These are phyloP conservation scores for Calonectria leucothoes DNA, from an alignment of 2,329 filamentous ascomycete genomes.

Conservation along the genomic window DNA sequence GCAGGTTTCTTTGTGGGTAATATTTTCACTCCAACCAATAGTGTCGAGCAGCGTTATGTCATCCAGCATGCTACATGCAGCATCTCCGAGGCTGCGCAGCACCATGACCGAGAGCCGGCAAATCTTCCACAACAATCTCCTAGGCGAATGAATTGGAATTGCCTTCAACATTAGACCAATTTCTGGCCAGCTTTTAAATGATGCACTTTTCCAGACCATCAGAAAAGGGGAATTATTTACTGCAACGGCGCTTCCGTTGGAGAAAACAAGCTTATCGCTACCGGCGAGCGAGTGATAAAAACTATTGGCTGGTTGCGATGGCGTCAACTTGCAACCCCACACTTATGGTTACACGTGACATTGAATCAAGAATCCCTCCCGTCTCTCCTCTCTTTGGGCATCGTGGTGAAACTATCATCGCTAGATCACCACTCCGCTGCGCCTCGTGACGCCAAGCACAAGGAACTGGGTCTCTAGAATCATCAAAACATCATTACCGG, in stretches of 20 bases:
- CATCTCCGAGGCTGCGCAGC: too few relatives aligned
- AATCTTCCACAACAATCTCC: too few relatives aligned
- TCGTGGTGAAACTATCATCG: background rate
- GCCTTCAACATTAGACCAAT: too few relatives aligned
- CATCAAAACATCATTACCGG: background rate
- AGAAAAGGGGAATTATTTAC: too few relatives aligned
- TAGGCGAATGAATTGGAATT: too few relatives aligned
- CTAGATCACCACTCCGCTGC: background rate
- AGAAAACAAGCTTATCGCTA: background rate
- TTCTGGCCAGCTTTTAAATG: too few relatives aligned
- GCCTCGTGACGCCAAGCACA: conserved; percentile 18
- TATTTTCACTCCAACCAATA: too few relatives aligned
- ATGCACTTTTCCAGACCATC: too few relatives aligned
- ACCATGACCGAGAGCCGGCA: too few relatives aligned
- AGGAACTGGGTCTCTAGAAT: conserved; percentile 10
- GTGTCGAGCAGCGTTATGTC: too few relatives aligned
- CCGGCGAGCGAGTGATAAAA: background rate
- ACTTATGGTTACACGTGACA: background rate
- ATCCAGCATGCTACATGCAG: too few relatives aligned
- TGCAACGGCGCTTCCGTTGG: background rate
- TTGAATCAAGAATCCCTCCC: background rate
- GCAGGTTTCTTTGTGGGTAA: too few relatives aligned
- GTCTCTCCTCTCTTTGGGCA: background rate
- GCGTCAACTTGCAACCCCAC: background rate
- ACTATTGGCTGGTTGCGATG: background rate